These are phyloP conservation scores for Arabidopsis arenosa DNA, from an alignment of 345 rosid genomes.

Conservation along the genomic window DNA sequence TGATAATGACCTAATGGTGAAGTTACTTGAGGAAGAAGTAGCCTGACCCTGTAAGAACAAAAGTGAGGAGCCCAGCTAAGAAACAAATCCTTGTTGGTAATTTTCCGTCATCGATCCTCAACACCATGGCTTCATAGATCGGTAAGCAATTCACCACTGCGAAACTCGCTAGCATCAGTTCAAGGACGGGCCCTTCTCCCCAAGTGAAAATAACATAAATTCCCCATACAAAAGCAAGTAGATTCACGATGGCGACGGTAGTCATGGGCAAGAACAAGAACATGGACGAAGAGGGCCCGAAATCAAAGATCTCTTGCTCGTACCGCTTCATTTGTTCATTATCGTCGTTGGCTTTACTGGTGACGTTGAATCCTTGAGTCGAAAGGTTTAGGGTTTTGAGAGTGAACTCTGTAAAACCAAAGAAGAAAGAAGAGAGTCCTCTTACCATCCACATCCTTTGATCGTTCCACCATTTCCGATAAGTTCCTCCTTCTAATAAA, in stretches of 20 bases:
- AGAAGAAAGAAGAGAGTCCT: conserved; percentile 52
- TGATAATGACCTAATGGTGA: too few species aligned
- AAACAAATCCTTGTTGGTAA: conserved; percentile 47
- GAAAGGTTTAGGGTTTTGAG: conserved; percentile 58
- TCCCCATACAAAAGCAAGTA: conserved; percentile 50
- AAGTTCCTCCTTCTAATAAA: conserved; percentile 50
- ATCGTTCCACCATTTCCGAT: conserved; percentile 76
- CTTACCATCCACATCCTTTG: conserved; percentile 66
- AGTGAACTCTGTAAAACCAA: conserved; percentile 52
- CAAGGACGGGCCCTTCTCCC: conserved; percentile 46
- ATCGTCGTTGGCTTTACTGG: conserved; percentile 61
- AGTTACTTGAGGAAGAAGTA: conserved; percentile 44
- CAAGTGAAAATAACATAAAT: not conserved
- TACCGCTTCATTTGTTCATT: conserved; percentile 62
- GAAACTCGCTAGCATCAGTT: conserved; percentile 53
- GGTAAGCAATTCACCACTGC: conserved; percentile 59
- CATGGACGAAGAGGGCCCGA: conserved; percentile 63
- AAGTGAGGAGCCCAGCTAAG: conserved; percentile 43
- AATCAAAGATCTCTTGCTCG: conserved; percentile 62
- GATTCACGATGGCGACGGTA: conserved; percentile 58
- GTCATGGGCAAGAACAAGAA: conserved; percentile 48
- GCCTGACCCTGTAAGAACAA: conserved; percentile 40
- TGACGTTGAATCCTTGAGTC: conserved; percentile 56
- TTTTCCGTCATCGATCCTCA: conserved; percentile 66
- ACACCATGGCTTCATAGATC: conserved; percentile 61